A percentile compares a stretch with the other conserved stretches of the same genome.
Conservation (phyloP, 2,329 filamentous ascomycete species). For the Diaporthe ilicicola region DNA sequence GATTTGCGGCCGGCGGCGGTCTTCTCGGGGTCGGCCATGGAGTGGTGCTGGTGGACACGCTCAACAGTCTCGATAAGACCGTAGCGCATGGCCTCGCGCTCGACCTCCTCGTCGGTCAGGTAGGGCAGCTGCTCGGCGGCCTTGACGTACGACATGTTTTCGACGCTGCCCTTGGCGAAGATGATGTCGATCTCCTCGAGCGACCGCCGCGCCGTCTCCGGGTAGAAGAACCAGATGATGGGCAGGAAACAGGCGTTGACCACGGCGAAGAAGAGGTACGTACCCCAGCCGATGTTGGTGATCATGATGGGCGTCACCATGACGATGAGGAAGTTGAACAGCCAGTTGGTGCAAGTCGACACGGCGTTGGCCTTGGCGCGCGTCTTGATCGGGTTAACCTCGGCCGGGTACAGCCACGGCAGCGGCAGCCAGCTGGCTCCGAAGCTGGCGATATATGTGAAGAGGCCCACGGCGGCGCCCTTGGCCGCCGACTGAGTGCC, state of each 20-base stretch:
- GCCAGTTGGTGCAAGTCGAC: slow-evolving; percentile 68
- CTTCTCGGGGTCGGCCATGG: slow-evolving; percentile 7
- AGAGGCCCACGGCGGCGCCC: slow-evolving; percentile 59
- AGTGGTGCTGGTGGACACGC: slow-evolving; percentile 26
- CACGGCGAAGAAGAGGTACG: slow-evolving; percentile 64
- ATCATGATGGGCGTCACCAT: slow-evolving; percentile 74
- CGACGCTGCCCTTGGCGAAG: slow-evolving; percentile 61
- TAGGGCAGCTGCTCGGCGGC: slow-evolving; percentile 65
- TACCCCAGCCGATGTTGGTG: slow-evolving; percentile 62
- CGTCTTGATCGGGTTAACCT: slow-evolving; percentile 67
- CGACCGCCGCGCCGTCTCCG: slow-evolving; percentile 62
- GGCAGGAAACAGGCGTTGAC: slow-evolving; percentile 62
- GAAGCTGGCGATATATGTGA: slow-evolving; percentile 48
- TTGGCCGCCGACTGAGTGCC: slow-evolving; percentile 43
- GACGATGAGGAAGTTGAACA: slow-evolving; percentile 71
- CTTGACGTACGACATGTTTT: slow-evolving; percentile 67
- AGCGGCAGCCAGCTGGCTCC: slow-evolving; percentile 61
- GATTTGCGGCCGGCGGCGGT: slow-evolving; percentile 14
- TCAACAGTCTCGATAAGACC: slow-evolving; percentile 39
- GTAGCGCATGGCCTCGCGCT: slow-evolving; percentile 52
- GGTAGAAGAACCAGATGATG: slow-evolving; percentile 60
- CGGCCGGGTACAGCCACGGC: slow-evolving; percentile 69
- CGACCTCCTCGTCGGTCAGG: slow-evolving; percentile 59
- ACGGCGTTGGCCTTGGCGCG: slow-evolving; percentile 71
- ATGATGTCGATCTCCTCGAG: slow-evolving; percentile 77